Evolutionary conservation across 208 protist species (phyloP), one percentile per base, ranked within the genome.

Genomic region (Hexamita inflata): DNA sequence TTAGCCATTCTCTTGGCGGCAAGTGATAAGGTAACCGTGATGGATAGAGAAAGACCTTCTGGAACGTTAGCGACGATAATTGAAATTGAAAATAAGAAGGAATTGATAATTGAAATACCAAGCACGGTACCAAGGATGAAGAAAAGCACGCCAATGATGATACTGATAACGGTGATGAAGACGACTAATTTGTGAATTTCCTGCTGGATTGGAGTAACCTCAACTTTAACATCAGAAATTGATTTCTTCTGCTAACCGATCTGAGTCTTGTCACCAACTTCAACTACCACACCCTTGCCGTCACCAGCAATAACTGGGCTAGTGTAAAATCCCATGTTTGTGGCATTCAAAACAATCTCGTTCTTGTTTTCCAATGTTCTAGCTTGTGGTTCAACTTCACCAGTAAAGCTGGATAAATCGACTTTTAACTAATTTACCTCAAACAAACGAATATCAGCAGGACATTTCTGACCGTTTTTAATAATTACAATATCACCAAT

Each of bases 51-150:
- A 24, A 85, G 58, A 24, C 82, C 82, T 59, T 85, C 78, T 11
- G 82, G 82, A 39, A 85, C 78, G 58, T 77, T 75, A 28, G 81
- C 80, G 32, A 83, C 78, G 61, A 81, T 78, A 29, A 78, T 70
- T 28, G 59, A 53, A 39, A 85, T 32, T 24, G 29, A 42, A 57
- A 77, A 74, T 26, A 77, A 38, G 38, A 81, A 35, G 29, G 67
- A 0, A 24, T 66, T 32, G 15, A 66, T 13, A n/a, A 40, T 15
- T 7, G 15, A 30, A 24, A 26, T 76, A 11, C 2, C 42, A 26
- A 73, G 39, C 0, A 74, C 0, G 1, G 38, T 49, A 38, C 39
- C 58, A 34, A 29, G n/a, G 57, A 57, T 38, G n/a, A 74, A 68
- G n/a, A 80, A 65, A 32, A 75, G 24, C 24, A 79, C 34, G 30